Evolutionary conservation across 2,329 filamentous ascomycete species (phyloP), one percentile per base, ranked within the genome.

Genomic region (Tricladium varicosporioides): DNA sequence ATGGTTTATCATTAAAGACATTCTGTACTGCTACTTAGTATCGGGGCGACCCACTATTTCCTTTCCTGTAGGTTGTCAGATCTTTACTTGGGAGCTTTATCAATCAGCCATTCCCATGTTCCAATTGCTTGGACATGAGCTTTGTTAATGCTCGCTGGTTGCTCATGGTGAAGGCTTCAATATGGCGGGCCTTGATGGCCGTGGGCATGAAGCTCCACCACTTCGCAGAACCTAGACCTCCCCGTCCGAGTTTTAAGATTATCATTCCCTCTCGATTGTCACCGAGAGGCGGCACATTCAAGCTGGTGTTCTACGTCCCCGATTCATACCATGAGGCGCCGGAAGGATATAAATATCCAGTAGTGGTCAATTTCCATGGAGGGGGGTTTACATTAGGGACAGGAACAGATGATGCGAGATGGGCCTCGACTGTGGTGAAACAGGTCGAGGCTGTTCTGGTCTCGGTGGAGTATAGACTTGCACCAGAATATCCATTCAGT

Each of bases 401-500:
- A 48, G 83, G 80, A 2, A 85, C 81, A 3, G 82, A 88, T 67
- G 85, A 88, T 65, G 80, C 82, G 13, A 77, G 83, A 44, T 87
- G 84, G 76, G 82, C 80, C 5, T 75, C 78, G 3, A 73, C 77
- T 36, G 78, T 85, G 2, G 71, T 80, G 42, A 72, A 79, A 22
- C 73, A 76, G 4, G 73, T 81, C 11, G 77, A 82, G 52, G 83
- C 74, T 27, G 74, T 88, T 18, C 78, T 87, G 54, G 79, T 88
- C 59, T 82, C 80, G 1, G 83, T 87, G 62, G 84, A 87, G 64
- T 89, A 89, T 67, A 80, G 86, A n/a, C 77, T 88, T 1, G 84
- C 85, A 0, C 86, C 86, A 0, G 80, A 82, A 64, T 76, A 81
- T 61, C 84, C 84, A 0, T 88, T 86, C 66, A 86, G 85, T 0